phyloP scores from a whole-genome alignment of 2,329 filamentous ascomycete species.

The Pseudocercospora fuligena region DNA sequence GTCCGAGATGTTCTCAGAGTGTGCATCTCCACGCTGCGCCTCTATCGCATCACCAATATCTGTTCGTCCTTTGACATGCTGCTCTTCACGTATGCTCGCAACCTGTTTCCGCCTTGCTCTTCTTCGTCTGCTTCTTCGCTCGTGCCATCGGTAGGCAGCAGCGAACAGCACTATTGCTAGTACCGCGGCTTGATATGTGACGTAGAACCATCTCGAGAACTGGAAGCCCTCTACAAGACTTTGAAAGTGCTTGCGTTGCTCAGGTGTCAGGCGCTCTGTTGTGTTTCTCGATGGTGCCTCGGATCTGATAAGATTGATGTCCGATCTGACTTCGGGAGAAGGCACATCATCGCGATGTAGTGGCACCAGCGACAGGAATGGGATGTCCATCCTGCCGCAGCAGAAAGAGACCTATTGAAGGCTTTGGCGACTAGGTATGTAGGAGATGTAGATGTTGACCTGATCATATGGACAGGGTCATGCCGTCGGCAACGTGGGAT shows the following conservation, averaged over 20 bases:
- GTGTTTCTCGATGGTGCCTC: background rate
- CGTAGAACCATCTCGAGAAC: constrained; percentile 45
- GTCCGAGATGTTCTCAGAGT: background rate
- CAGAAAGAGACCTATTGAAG: background rate
- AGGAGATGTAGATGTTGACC: background rate
- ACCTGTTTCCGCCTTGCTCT: constrained; percentile 16
- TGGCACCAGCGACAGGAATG: background rate
- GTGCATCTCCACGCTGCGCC: background rate
- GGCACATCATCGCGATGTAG: background rate
- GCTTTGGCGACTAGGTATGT: background rate
- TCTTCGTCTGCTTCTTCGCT: constrained; percentile 13
- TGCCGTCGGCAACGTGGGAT: constrained; percentile 1
- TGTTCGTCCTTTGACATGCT: background rate
- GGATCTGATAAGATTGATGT: constrained; percentile 6
- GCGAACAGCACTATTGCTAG: constrained; percentile 44
- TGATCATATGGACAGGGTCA: background rate
- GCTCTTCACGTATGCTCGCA: background rate
- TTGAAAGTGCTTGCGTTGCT: constrained; percentile 11
- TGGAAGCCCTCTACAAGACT: constrained; percentile 20
- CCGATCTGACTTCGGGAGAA: background rate
- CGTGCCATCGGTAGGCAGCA: constrained; percentile 36
- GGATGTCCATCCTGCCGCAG: background rate
- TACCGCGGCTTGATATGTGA: constrained; percentile 48
- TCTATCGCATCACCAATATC: background rate
- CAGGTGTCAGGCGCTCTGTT: background rate